Evolutionary conservation across 306 rosid genomes (phyloP).

Genomic region (Phaseolus lunatus): DNA sequence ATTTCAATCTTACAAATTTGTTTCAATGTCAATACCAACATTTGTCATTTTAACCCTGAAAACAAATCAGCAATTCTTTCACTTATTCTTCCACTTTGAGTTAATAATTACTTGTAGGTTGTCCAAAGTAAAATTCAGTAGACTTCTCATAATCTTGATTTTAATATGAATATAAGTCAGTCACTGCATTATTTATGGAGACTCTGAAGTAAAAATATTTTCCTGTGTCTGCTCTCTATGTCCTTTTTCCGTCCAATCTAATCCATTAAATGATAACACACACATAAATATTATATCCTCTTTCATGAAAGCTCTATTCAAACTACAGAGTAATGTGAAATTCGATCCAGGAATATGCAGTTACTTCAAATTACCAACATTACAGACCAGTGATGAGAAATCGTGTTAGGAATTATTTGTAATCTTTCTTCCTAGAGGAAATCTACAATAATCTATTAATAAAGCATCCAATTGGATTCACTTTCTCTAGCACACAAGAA

Average conservation of each 20-base stretch:
- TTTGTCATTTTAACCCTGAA: neutral
- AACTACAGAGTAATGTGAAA: neutral
- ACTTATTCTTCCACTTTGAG: neutral
- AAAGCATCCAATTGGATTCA: neutral
- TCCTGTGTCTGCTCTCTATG: neutral
- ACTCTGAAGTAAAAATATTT: neutral
- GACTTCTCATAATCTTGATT: neutral
- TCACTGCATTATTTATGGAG: neutral
- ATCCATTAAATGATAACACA: neutral
- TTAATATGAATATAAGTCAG: neutral
- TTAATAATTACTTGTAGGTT: neutral
- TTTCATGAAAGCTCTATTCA: neutral
- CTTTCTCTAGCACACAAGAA: neutral
- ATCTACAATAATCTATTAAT: neutral
- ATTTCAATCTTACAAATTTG: neutral
- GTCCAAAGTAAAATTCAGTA: neutral
- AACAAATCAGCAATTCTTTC: neutral
- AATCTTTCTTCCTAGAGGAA: neutral
- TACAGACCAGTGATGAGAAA: neutral
- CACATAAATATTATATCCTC: neutral
- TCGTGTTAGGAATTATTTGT: neutral
- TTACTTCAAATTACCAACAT: neutral
- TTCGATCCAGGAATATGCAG: neutral
- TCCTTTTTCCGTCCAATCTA: neutral
- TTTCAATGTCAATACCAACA: neutral